A percentile compares a stretch with the other conserved stretches of the same genome.
phyloP scores from a whole-genome alignment of 805 yeast genomes.

The Candida suzukii region DNA sequence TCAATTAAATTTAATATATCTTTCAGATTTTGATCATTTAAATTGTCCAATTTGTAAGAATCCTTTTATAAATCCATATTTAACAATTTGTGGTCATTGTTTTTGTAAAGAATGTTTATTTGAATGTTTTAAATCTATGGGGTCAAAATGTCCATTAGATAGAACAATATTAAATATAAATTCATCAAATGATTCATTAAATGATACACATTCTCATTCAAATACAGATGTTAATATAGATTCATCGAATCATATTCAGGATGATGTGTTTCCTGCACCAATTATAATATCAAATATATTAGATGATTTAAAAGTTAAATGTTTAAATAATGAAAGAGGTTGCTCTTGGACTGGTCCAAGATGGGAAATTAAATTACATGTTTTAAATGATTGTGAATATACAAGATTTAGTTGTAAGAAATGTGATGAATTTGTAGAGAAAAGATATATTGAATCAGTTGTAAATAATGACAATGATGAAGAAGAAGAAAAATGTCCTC shows the following conservation, averaged over 20 bases:
- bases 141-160: conserved; percentile 51
- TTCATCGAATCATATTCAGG: not conserved
- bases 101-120: conserved; percentile 52
- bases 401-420: conserved; percentile 30
- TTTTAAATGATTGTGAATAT: conserved; percentile 30
- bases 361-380: conserved; percentile 51
- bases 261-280: conserved; percentile 44
- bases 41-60: conserved; percentile 62
- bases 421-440: conserved; percentile 15
- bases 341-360: conserved; percentile 52
- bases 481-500: conserved; percentile 29
- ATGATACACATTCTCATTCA: not conserved
- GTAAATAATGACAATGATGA: conserved; percentile 22
- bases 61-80: conserved; percentile 53
- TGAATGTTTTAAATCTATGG: conserved; percentile 36
- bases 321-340: conserved; percentile 46
- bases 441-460: conserved; percentile 4
- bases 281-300: conserved; percentile 50
- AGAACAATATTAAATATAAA: conserved; percentile 34
- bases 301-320: conserved; percentile 52
- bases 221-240: conserved; percentile 7
- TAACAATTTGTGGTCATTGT: conserved; percentile 64
- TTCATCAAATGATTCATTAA: not conserved
- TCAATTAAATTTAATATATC: not conserved
- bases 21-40: conserved; percentile 22